A percentile compares a stretch with the other conserved stretches of the same genome.
These are phyloP conservation scores for Xerocomellus amylosporus DNA, from an alignment of 768 basidiomycete species.

Conservation along the genomic window DNA sequence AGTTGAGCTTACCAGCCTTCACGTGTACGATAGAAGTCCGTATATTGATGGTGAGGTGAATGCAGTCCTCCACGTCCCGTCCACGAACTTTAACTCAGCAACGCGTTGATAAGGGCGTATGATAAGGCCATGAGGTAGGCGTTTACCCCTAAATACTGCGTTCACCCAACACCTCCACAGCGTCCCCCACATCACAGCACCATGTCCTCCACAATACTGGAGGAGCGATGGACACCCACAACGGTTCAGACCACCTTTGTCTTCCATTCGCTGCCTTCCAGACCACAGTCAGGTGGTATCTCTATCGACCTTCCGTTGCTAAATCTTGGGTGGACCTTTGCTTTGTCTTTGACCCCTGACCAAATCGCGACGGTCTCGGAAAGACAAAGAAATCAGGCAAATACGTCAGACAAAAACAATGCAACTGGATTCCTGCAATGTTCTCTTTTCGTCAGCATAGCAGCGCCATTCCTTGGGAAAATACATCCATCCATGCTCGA, in stretches of 20 bases:
- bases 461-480: constrained; percentile 5
- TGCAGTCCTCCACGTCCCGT: too few relatives aligned
- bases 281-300: not conserved
- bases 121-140: constrained; percentile 1
- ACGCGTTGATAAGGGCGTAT: not conserved
- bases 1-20: too few relatives aligned
- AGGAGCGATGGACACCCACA: constrained; percentile 17
- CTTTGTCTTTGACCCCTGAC: constrained; percentile 1
- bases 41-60: too few relatives aligned
- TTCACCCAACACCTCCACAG: too few relatives aligned
- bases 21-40: too few relatives aligned
- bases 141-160: not conserved
- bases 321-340: constrained; percentile 15
- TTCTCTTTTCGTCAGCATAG: constrained; percentile 10
- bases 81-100: too few relatives aligned
- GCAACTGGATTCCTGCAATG: not conserved
- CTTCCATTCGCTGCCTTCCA: not conserved
- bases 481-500: constrained; percentile 12
- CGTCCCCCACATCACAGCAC: not conserved
- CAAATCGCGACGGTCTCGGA: too few relatives aligned
- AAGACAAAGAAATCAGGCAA: too few relatives aligned
- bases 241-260: constrained; percentile 10
- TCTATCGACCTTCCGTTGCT: constrained; percentile 12
- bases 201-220: constrained; percentile 3
- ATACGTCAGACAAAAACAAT: not conserved